Conservation (phyloP, 768 basidiomycete species). For the Amanita exitialis region DNA sequence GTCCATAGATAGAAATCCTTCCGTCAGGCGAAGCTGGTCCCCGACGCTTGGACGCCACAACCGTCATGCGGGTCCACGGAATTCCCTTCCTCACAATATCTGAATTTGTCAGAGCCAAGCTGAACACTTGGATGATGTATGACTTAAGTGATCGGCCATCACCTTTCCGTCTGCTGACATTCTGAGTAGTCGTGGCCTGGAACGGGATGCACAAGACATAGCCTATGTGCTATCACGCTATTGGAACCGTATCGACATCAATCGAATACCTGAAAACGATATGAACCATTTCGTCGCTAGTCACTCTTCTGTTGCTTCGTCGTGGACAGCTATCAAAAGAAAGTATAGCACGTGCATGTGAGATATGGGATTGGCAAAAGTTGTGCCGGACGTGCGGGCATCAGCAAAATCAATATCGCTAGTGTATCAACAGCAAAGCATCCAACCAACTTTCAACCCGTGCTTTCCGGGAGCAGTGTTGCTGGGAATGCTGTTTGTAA, state of each 20-base stretch:
- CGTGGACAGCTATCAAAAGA: slow-evolving; percentile 67
- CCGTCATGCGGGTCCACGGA: slow-evolving; percentile 56
- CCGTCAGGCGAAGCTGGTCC: slow-evolving; percentile 78
- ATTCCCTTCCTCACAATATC: slow-evolving; percentile 79
- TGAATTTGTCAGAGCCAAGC: slow-evolving; percentile 79
- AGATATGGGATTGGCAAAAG: slow-evolving; percentile 7
- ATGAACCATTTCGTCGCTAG: slow-evolving; percentile 68
- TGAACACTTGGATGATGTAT: slow-evolving; percentile 77
- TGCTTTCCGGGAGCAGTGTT: background rate
- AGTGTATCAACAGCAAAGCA: background rate
- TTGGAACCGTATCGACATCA: slow-evolving; percentile 79
- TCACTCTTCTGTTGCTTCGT: slow-evolving; percentile 50
- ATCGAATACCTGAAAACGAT: slow-evolving; percentile 78
- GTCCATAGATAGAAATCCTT: slow-evolving; percentile 65
- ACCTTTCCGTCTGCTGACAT: slow-evolving; percentile 10
- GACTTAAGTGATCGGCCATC: slow-evolving; percentile 16
- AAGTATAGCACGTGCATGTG: slow-evolving; percentile 50
- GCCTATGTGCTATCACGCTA: slow-evolving; percentile 58
- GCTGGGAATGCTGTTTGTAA: background rate
- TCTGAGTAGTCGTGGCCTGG: slow-evolving; percentile 46
- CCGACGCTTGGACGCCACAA: slow-evolving; percentile 57
- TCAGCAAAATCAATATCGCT: background rate
- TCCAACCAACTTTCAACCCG: background rate
- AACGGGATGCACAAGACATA: slow-evolving; percentile 74
- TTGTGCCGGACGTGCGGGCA: background rate